Evolutionary conservation across 371 early-diverging fungal genomes (phyloP).

Genomic region (Mortierella sp.): DNA sequence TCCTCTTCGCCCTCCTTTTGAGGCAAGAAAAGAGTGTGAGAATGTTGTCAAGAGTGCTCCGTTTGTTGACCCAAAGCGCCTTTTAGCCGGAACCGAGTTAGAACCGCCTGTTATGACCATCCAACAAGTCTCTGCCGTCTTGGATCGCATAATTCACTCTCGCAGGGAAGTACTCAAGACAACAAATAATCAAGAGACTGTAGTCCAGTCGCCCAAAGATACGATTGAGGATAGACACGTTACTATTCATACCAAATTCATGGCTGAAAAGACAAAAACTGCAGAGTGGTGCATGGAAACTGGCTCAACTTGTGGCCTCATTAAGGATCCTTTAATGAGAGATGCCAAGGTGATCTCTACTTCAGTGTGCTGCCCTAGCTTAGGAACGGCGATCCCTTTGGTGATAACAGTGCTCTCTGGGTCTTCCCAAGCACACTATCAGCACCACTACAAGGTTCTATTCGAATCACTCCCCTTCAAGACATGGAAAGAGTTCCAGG

Average conservation of each 20-base stretch:
- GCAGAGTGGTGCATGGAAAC: slow-evolving; percentile 6
- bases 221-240: slow-evolving; percentile 1
- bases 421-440: slow-evolving; percentile 11
- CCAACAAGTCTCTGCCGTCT: neutral
- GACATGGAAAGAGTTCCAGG: slow-evolving; percentile 10
- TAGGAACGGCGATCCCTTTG: slow-evolving; percentile 14
- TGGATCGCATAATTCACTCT: neutral
- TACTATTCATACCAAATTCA: slow-evolving; percentile 9
- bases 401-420: slow-evolving; percentile 17
- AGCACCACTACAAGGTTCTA: slow-evolving; percentile 12
- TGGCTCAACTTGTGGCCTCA: slow-evolving; percentile 13
- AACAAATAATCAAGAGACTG: neutral
- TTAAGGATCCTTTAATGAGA: neutral
- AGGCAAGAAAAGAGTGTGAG: no score
- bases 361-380: slow-evolving; percentile 6
- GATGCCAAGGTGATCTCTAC: slow-evolving; percentile 15
- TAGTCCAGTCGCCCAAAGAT: slow-evolving; percentile 3
- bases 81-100: neutral
- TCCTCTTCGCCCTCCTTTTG: no score
- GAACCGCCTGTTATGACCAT: neutral
- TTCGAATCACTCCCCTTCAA: slow-evolving; percentile 4
- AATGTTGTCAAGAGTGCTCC: no score
- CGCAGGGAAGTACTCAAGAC: neutral
- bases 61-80: neutral
- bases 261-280: neutral